Conservation (phyloP, 208 protist genomes). For the Balamuthia mandrillaris region DNA sequence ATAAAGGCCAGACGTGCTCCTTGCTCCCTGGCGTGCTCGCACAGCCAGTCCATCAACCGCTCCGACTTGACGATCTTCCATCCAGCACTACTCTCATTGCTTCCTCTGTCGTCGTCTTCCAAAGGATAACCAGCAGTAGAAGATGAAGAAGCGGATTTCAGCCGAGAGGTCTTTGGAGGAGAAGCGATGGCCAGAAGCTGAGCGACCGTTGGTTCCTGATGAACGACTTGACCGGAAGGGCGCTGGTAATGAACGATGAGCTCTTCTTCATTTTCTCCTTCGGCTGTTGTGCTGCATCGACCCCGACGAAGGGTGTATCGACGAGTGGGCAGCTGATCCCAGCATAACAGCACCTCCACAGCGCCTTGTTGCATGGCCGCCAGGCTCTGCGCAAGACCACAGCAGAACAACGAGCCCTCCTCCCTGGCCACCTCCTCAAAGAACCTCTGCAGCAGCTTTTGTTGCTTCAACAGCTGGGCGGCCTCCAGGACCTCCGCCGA, state of each 20-base stretch:
- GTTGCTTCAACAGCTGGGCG: constrained; percentile 10
- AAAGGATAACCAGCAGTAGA: too few species aligned
- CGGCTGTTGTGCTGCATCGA: too few species aligned
- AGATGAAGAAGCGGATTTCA: too few species aligned
- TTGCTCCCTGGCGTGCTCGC: neutral
- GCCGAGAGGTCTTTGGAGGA: too few species aligned
- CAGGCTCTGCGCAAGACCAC: constrained; percentile 4
- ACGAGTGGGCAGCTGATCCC: neutral
- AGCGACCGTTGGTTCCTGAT: neutral
- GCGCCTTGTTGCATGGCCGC: neutral
- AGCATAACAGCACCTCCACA: neutral
- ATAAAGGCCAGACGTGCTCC: constrained; percentile 2
- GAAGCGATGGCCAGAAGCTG: neutral
- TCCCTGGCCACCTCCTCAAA: neutral
- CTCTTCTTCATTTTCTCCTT: too few species aligned
- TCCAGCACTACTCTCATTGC: neutral
- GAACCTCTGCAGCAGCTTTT: constrained; percentile 2
- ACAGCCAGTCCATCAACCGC: neutral
- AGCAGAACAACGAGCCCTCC: neutral
- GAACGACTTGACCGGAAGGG: neutral
- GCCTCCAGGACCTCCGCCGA: neutral
- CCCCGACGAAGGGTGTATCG: too few species aligned
- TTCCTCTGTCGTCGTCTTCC: too few species aligned
- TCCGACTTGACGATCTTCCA: constrained; percentile 9
- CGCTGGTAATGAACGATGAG: neutral